Conservation (phyloP, 192 early-diverging fungal genomes). For the Kappamyces sp. region DNA sequence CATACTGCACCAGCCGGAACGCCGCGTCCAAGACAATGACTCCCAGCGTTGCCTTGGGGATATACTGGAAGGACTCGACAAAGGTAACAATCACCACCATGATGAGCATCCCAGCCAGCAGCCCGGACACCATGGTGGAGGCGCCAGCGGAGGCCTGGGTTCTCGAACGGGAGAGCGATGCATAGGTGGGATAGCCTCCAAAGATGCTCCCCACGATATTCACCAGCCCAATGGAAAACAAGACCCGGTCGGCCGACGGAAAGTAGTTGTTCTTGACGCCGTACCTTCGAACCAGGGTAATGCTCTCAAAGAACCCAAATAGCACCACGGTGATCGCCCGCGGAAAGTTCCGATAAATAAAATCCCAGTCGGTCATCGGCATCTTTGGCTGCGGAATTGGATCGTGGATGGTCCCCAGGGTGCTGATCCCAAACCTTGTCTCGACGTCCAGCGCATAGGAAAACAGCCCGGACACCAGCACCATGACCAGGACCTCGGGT, state of each 20-base stretch:
- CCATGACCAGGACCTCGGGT: conserved; percentile 1
- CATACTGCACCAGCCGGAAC: conserved; percentile 65
- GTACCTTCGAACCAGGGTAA: conserved; percentile 30
- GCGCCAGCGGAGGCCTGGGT: conserved; percentile 81
- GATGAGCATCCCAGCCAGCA: conserved; percentile 66
- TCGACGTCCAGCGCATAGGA: conserved; percentile 20
- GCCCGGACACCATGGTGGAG: conserved; percentile 68
- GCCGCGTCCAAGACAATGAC: conserved; percentile 82
- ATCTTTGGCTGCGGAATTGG: conserved; percentile 15
- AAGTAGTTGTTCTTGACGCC: conserved; percentile 33
- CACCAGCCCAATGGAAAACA: conserved; percentile 39
- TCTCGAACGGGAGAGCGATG: conserved; percentile 83
- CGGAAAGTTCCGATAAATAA: conserved; percentile 20
- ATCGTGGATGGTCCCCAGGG: conserved; percentile 32
- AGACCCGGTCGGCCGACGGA: conserved; percentile 32
- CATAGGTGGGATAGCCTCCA: conserved; percentile 57
- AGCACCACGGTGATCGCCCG: conserved; percentile 32
- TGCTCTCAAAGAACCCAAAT: conserved; percentile 36
- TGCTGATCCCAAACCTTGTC: conserved; percentile 20
- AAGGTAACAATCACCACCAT: conserved; percentile 66
- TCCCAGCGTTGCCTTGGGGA: conserved; percentile 70
- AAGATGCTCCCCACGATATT: conserved; percentile 38
- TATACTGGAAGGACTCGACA: conserved; percentile 64
- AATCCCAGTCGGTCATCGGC: conserved; percentile 20
- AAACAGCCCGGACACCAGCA: conserved; percentile 2